Evolutionary conservation across 2,329 filamentous ascomycete species (phyloP), one percentile per base, ranked within the genome.

Genomic region (Colletotrichum sp.): DNA sequence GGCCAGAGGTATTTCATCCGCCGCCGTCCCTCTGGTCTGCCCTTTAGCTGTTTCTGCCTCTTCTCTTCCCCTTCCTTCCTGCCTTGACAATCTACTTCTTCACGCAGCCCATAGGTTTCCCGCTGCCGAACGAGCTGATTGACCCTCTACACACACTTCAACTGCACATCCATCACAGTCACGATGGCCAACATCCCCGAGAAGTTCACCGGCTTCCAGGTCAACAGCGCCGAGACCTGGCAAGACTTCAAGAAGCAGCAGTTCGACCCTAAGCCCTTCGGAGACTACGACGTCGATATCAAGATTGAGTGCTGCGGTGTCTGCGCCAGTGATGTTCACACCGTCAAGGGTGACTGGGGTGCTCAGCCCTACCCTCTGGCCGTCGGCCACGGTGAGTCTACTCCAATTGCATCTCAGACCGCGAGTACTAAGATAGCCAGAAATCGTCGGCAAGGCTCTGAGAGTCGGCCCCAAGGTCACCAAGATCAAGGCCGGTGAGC

Each of bases 211-310:
- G 90, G 91, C 77, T 92, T 92, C 85, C 90, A 92, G 84, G 89
- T 92, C 80, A 83, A 89, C 73, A 86, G 86, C 70, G 83, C 88
- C 28, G 88, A 88, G 66, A 87, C 86, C 61, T 91, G 89, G 88
- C 84, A 90, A 78, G 87, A 92, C 74, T 92, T 93, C 81, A 87
- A 93, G 80, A 94, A 95, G 86, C 92, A 93, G 81, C 84, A 96
- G 87, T 95, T 95, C 87, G 90, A 92, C 79, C 92, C 96, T 74
- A 97, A 97, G 87, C 94, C 94, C 21, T 97, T 97, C 83, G 95
- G 93, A 78, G 94, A 96, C 83, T 90, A 95, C 84, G 95, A 98
- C 82, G 92, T 98, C 80, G 95, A 98, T 83, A 91, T 98, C 85
- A 94, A 96, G 88, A 93, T 98, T 80, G 92, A 96, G 78, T 93